Percentiles rank a stretch among this genome's conserved stretches.
These are phyloP conservation scores for Suillus weaverae DNA, from an alignment of 768 basidiomycete species.

Conservation along the genomic window DNA sequence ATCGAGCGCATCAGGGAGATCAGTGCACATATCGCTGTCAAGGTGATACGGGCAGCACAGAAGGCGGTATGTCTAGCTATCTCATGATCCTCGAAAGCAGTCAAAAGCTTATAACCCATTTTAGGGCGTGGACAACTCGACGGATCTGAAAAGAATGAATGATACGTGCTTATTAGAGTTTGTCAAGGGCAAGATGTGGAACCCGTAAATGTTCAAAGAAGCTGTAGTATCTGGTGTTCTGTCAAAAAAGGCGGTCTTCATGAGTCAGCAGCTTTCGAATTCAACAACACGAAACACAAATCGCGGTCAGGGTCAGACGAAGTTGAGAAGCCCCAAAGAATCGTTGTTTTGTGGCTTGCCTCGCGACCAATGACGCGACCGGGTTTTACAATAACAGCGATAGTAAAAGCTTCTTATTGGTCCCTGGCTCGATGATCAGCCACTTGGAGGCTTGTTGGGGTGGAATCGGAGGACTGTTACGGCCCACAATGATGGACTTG, in stretches of 20 bases:
- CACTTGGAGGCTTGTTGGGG: not conserved
- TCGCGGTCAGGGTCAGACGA: not conserved
- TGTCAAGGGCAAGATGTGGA: constrained; percentile 73
- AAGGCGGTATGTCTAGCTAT: constrained; percentile 50
- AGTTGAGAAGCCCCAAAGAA: too few relatives aligned
- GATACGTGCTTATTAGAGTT: constrained; percentile 56
- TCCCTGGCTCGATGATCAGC: not conserved
- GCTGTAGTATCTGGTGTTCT: not conserved
- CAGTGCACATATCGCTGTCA: constrained; percentile 67
- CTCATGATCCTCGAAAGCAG: constrained; percentile 16
- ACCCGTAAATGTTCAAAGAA: constrained; percentile 34
- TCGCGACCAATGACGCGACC: not conserved
- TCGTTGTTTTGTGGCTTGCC: not conserved
- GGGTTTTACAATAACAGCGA: not conserved
- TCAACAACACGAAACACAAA: not conserved
- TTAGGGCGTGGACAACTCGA: constrained; percentile 55
- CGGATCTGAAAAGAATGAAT: constrained; percentile 52
- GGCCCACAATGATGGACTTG: not conserved
- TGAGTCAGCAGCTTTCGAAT: not conserved
- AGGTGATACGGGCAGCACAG: constrained; percentile 82
- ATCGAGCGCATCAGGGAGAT: constrained; percentile 87
- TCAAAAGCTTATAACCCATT: constrained; percentile 9
- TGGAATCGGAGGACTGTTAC: not conserved
- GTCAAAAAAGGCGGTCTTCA: not conserved
- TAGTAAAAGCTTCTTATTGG: not conserved